A percentile compares a stretch with the other conserved stretches of the same genome.
These are phyloP conservation scores for Flaveria sonorensis DNA, from an alignment of 129 eudicot species.

Conservation along the genomic window DNA sequence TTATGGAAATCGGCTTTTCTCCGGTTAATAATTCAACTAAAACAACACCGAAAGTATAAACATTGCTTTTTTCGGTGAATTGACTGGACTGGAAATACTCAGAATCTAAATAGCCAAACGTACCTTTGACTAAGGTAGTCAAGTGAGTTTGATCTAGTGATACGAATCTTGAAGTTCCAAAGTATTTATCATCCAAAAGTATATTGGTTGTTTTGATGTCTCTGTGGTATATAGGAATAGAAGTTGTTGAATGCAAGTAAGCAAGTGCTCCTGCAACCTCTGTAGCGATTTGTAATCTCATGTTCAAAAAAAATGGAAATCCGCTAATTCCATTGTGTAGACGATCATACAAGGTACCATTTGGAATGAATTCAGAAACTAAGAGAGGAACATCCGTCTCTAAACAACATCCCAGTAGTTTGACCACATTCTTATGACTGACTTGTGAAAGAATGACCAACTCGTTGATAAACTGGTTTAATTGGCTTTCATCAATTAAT, in stretches of 20 bases:
- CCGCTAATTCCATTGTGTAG: conserved; percentile 17
- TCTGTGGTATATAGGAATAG: conserved; percentile 32
- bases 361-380: conserved; percentile 40
- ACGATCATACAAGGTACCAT: conserved; percentile 36
- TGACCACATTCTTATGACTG: conserved; percentile 37
- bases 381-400: conserved; percentile 40
- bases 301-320: conserved; percentile 20
- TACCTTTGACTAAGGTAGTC: conserved; percentile 35
- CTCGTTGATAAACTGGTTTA: conserved; percentile 37
- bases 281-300: conserved; percentile 29
- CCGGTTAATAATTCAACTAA: conserved; percentile 29
- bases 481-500: conserved; percentile 21
- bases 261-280: conserved; percentile 36
- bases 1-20: conserved; percentile 21
- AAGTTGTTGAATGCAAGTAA: conserved; percentile 32
- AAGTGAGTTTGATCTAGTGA: conserved; percentile 37
- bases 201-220: conserved; percentile 34
- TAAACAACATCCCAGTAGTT: conserved; percentile 39
- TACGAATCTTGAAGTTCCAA: conserved; percentile 41
- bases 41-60: conserved; percentile 38
- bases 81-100: conserved; percentile 37
- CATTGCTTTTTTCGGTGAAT: conserved; percentile 33
- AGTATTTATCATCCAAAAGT: conserved; percentile 42
- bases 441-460: conserved; percentile 39
- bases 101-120: conserved; percentile 34